A percentile compares a stretch with the other conserved stretches of the same genome.
These are phyloP conservation scores for Tephrocybe sp. DNA, from an alignment of 768 basidiomycete genomes.

Conservation along the genomic window DNA sequence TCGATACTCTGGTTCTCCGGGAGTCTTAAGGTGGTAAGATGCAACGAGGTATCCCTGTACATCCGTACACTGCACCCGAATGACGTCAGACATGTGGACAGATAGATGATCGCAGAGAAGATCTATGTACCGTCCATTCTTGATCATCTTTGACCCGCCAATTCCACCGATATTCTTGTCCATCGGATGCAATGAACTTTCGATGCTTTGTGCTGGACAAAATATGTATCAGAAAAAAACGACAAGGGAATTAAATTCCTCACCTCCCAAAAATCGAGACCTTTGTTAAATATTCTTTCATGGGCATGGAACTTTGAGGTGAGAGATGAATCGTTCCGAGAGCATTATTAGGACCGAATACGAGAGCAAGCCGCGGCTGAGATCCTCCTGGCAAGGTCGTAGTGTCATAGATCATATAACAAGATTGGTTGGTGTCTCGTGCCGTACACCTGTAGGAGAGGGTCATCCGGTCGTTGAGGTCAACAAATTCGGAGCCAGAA, in stretches of 20 bases:
- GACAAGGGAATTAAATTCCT: conserved; percentile 9
- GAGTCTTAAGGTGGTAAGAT: conserved; percentile 54
- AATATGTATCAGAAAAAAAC: neutral
- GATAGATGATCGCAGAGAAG: neutral
- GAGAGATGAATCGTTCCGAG: conserved; percentile 52
- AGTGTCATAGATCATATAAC: conserved; percentile 53
- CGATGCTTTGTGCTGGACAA: conserved; percentile 37
- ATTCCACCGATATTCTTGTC: conserved; percentile 60
- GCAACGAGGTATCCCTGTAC: conserved; percentile 49
- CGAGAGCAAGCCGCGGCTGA: conserved; percentile 43
- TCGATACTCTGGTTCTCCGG: conserved; percentile 51
- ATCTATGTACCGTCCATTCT: conserved; percentile 64
- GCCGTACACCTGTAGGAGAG: conserved; percentile 48
- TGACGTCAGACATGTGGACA: neutral
- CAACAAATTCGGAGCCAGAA: conserved; percentile 55
- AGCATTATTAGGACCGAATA: conserved; percentile 46
- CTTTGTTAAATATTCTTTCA: conserved; percentile 53
- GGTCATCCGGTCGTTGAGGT: conserved; percentile 59
- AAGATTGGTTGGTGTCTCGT: conserved; percentile 35
- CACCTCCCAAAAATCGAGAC: conserved; percentile 41
- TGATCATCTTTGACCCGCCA: conserved; percentile 43
- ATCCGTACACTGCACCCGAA: conserved; percentile 49
- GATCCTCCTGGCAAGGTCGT: conserved; percentile 24
- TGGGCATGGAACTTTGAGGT: conserved; percentile 31
- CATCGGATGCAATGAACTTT: conserved; percentile 58